Conservation (phyloP, 1,284 basidiomycete genomes). For the Puccinia brachypodii region DNA sequence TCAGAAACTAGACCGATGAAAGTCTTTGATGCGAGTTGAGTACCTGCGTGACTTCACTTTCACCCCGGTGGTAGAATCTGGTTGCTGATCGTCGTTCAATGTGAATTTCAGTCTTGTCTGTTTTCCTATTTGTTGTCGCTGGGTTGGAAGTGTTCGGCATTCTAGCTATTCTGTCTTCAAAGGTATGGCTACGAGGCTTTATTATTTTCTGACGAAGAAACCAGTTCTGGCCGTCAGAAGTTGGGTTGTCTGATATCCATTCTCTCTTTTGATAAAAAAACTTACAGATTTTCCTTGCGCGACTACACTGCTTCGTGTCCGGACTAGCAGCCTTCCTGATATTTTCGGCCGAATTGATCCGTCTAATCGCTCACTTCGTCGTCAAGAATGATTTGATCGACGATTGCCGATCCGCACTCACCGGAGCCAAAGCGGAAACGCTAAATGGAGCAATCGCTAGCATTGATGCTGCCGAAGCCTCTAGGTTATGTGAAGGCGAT, state of each 20-base stretch:
- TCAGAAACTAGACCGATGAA: conserved; percentile 37
- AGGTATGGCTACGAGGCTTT: background rate
- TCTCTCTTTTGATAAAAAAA: background rate
- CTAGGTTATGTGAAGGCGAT: conserved; percentile 41
- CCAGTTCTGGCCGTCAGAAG: background rate
- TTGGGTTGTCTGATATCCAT: background rate
- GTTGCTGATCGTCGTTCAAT: background rate
- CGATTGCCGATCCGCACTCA: conserved; percentile 26
- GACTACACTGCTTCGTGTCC: conserved; percentile 41
- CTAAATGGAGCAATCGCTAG: conserved; percentile 26
- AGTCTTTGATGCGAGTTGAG: conserved; percentile 47
- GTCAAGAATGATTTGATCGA: conserved; percentile 32
- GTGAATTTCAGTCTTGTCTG: conserved; percentile 23
- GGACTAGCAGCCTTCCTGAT: conserved; percentile 28
- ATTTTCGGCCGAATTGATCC: conserved; percentile 44
- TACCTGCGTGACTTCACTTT: background rate
- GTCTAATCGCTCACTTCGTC: conserved; percentile 47
- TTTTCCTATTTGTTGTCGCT: conserved; percentile 45
- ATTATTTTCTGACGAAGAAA: background rate
- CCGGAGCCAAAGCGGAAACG: conserved; percentile 43
- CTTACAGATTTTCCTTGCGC: conserved; percentile 20
- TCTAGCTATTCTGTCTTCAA: conserved; percentile 24
- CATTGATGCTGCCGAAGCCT: conserved; percentile 38
- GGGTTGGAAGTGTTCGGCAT: conserved; percentile 41
- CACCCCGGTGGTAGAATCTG: background rate